A percentile compares a stretch with the other conserved stretches of the same genome.
Conservation (phyloP, 2,329 filamentous ascomycete genomes). For the Lecanicillium sp. region DNA sequence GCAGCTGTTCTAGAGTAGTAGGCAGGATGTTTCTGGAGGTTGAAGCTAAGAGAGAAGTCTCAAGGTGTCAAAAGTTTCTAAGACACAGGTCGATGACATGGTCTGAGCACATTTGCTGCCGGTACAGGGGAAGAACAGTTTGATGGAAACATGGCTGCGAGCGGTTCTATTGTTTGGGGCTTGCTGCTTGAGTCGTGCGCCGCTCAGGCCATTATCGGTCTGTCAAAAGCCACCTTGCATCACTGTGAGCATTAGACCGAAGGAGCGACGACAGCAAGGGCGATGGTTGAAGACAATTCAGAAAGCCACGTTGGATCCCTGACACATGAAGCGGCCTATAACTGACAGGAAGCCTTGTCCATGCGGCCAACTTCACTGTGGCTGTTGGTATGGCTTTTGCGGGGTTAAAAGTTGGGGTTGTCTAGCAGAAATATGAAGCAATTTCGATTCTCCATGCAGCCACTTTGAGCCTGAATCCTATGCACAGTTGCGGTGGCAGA, state of each 20-base stretch:
- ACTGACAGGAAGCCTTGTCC: not conserved
- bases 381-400: constrained; percentile 6
- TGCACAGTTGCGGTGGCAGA: not conserved
- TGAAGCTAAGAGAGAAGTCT: too few relatives aligned
- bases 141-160: not conserved
- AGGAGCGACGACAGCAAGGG: not conserved
- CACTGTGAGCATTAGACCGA: not conserved
- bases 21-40: too few relatives aligned
- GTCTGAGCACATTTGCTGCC: not conserved
- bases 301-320: not conserved
- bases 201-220: not conserved
- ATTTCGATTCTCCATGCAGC: not conserved
- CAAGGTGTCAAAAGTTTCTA: too few relatives aligned
- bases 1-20: too few relatives aligned
- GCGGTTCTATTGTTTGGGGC: not conserved
- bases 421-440: not conserved
- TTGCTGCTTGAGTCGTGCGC: not conserved
- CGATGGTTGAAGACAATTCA: not conserved
- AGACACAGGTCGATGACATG: not conserved
- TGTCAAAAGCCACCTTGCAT: not conserved
- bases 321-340: constrained; percentile 1
- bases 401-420: not conserved
- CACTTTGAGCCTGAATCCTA: not conserved
- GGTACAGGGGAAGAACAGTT: too few relatives aligned
- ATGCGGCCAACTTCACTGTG: not conserved